phyloP scores from a whole-genome alignment of 768 basidiomycete species.

The Leccinum broughii region DNA sequence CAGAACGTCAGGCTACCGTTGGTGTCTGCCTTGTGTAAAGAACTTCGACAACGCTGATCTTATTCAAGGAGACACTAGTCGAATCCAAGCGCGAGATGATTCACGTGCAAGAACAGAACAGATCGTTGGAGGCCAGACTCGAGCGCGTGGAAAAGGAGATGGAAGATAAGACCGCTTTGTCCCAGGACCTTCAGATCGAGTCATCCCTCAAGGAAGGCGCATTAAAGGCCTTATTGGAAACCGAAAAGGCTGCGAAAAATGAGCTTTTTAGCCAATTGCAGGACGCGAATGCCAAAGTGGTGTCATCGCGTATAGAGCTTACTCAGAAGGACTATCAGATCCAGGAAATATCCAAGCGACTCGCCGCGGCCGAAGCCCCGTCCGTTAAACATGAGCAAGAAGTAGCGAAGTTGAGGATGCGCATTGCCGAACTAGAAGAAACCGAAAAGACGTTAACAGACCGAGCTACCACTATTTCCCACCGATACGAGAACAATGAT shows the following conservation, averaged over 20 bases:
- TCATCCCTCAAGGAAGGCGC: constrained; percentile 29
- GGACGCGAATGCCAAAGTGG: constrained; percentile 20
- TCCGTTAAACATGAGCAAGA: constrained; percentile 32
- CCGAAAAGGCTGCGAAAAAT: constrained; percentile 22
- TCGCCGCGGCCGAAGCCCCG: constrained; percentile 24
- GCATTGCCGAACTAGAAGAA: constrained; percentile 30
- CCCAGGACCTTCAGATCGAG: constrained; percentile 23
- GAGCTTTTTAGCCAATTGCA: constrained; percentile 21
- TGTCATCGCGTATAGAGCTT: constrained; percentile 26
- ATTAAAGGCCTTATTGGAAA: constrained; percentile 23
- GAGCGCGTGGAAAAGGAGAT: constrained; percentile 12
- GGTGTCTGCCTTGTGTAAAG: constrained; percentile 3
- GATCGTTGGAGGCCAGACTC: constrained; percentile 14
- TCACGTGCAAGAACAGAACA: constrained; percentile 26
- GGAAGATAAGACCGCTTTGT: constrained; percentile 11
- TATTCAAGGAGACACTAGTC: constrained; percentile 17
- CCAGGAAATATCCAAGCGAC: constrained; percentile 24
- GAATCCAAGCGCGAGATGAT: constrained; percentile 19
- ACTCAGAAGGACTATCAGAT: constrained; percentile 19
- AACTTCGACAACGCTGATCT: neutral
- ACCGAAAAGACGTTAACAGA: constrained; percentile 29
- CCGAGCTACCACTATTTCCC: constrained; percentile 29
- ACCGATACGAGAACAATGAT: constrained; percentile 46
- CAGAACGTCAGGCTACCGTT: constrained; percentile 21
- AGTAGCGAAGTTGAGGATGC: constrained; percentile 17